Evolutionary conservation across 345 rosid species (phyloP).

Genomic region (Mercurialis annua): DNA sequence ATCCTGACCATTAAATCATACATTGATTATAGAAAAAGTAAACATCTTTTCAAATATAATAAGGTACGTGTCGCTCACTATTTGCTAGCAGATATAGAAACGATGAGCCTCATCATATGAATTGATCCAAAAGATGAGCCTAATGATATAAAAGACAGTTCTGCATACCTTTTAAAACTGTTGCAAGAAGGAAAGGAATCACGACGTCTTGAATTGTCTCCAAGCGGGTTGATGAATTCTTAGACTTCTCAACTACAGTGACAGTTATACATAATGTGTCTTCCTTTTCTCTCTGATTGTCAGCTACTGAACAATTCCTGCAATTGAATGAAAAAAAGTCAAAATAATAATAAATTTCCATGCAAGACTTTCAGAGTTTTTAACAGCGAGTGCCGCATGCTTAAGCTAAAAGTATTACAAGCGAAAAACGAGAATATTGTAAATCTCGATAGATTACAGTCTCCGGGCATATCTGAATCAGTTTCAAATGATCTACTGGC

Average conservation of each 20-base stretch:
- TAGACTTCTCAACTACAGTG: slow-evolving; percentile 39
- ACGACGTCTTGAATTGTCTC: slow-evolving; percentile 38
- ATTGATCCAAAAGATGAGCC: not conserved
- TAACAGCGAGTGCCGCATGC: not conserved
- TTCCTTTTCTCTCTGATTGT: slow-evolving; percentile 32
- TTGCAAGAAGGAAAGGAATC: slow-evolving; percentile 62
- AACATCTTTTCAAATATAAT: no score
- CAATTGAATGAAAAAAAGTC: slow-evolving; percentile 8
- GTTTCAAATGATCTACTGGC: no score
- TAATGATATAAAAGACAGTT: not conserved
- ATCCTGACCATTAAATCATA: slow-evolving; percentile 45
- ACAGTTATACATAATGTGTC: slow-evolving; percentile 56
- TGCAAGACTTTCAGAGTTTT: not conserved
- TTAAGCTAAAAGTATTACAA: not conserved
- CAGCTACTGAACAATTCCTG: slow-evolving; percentile 43
- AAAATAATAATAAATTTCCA: slow-evolving; percentile 7
- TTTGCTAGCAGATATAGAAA: not conserved
- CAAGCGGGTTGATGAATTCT: slow-evolving; percentile 29
- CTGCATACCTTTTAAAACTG: slow-evolving; percentile 55
- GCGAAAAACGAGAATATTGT: not conserved
- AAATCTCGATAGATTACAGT: not conserved
- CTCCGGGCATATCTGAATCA: not conserved
- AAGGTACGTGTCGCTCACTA: not conserved
- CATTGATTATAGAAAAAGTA: no score
- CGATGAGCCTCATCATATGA: no score